Conservation (phyloP, 805 yeast species). For the Schwanniomyces vanrijiae region DNA sequence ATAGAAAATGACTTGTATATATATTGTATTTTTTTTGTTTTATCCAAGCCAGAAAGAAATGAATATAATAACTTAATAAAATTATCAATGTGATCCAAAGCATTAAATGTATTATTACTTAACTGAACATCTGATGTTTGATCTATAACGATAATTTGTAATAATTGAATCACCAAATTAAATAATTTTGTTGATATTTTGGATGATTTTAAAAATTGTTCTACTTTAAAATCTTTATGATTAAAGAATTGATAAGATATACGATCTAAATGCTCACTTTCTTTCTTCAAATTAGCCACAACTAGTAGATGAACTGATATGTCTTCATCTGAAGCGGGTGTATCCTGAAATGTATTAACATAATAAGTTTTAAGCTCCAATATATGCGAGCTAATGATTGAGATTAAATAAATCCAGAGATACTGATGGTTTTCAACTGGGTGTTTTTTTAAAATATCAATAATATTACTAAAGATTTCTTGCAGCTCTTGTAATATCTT, state of each 20-base stretch:
- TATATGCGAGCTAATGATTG: constrained; percentile 7
- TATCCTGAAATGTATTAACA: constrained; percentile 1
- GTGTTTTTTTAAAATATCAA: constrained; percentile 10
- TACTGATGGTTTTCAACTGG: constrained; percentile 12
- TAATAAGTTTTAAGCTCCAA: constrained; percentile 6
- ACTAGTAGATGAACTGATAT: not conserved
- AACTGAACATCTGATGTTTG: constrained; percentile 9
- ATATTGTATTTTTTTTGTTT: not conserved
- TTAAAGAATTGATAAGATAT: constrained; percentile 1
- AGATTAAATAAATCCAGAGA: constrained; percentile 19
- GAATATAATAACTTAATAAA: not conserved
- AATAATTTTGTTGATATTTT: constrained; percentile 5
- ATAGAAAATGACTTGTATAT: constrained; percentile 13
- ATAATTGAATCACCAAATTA: constrained; percentile 4
- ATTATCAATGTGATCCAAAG: not conserved
- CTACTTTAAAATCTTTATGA: not conserved
- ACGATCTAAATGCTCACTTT: constrained; percentile 6
- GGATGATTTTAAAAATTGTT: constrained; percentile 2
- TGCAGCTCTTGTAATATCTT: constrained; percentile 15
- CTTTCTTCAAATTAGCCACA: constrained; percentile 9
- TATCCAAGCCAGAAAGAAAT: not conserved
- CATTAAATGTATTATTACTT: not conserved
- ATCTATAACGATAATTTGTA: constrained; percentile 13
- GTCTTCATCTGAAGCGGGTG: constrained; percentile 1
- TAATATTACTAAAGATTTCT: constrained; percentile 15